These are phyloP conservation scores for Suillus subaureus DNA, from an alignment of 768 basidiomycete species.

Conservation along the genomic window DNA sequence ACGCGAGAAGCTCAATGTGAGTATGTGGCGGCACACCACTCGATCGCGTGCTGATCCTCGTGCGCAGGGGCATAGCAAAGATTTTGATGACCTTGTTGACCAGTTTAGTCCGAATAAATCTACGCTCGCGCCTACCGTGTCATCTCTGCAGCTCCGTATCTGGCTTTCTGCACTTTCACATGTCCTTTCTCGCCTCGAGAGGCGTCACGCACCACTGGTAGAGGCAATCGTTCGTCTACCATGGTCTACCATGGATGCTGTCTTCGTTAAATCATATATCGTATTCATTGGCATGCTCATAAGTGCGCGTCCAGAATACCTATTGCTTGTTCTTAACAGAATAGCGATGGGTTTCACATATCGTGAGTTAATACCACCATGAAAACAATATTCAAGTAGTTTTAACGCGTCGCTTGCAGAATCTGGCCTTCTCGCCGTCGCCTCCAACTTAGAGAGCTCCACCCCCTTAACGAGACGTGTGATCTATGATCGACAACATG, in stretches of 20 bases:
- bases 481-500: constrained; percentile 86
- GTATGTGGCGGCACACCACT: constrained; percentile 27
- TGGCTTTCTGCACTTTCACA: constrained; percentile 91
- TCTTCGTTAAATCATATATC: constrained; percentile 86
- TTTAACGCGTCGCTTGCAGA: constrained; percentile 45
- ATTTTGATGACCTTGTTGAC: constrained; percentile 87
- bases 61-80: constrained; percentile 65
- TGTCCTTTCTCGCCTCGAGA: constrained; percentile 88
- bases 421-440: constrained; percentile 67
- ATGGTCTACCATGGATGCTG: constrained; percentile 89
- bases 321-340: constrained; percentile 79
- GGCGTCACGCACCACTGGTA: constrained; percentile 75
- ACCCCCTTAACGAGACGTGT: constrained; percentile 76
- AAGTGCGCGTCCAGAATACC: constrained; percentile 89
- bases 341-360: constrained; percentile 86
- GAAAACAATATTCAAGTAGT: constrained; percentile 1
- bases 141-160: constrained; percentile 61
- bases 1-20: constrained; percentile 68
- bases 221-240: constrained; percentile 86
- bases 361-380: constrained; percentile 56
- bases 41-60: constrained; percentile 16
- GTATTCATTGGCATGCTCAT: constrained; percentile 90
- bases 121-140: constrained; percentile 28
- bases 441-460: constrained; percentile 61
- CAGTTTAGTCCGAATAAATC: constrained; percentile 71